Evolutionary conservation across 2,329 filamentous ascomycete species (phyloP).

Genomic region (Chaetomiaceae sp.): DNA sequence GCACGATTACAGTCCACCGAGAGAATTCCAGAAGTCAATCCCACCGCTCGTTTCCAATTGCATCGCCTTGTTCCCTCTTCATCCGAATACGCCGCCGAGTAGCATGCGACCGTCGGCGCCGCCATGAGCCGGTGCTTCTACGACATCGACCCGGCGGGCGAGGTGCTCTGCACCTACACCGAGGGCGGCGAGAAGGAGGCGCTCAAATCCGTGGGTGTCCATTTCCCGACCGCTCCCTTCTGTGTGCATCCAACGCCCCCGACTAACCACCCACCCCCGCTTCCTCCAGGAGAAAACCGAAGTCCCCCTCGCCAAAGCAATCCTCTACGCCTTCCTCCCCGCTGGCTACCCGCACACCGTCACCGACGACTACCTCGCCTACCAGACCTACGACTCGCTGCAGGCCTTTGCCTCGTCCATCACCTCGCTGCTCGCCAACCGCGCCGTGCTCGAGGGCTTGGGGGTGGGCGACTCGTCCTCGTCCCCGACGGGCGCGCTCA

Average conservation of each 20-base stretch:
- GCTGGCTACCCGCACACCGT: slow-evolving; percentile 86
- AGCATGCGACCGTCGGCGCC: slow-evolving; percentile 9
- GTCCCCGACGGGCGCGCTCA: slow-evolving; percentile 73
- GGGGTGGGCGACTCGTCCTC: slow-evolving; percentile 78
- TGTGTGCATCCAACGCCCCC: background rate
- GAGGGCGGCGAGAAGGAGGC: slow-evolving; percentile 22
- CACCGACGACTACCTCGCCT: slow-evolving; percentile 76
- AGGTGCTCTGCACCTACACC: slow-evolving; percentile 35
- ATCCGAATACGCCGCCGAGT: background rate
- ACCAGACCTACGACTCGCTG: slow-evolving; percentile 66
- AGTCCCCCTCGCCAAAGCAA: slow-evolving; percentile 35
- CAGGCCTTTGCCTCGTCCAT: slow-evolving; percentile 84
- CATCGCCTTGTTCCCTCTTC: too few relatives aligned
- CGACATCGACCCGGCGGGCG: slow-evolving; percentile 37
- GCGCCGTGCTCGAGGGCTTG: slow-evolving; percentile 74
- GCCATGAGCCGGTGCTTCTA: slow-evolving; percentile 23
- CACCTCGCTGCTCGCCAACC: slow-evolving; percentile 71
- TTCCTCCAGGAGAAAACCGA: slow-evolving; percentile 33
- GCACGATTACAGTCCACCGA: too few relatives aligned
- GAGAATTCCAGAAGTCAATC: background rate
- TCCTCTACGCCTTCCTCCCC: slow-evolving; percentile 73
- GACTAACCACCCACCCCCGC: too few relatives aligned
- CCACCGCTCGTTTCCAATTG: background rate
- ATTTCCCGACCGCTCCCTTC: background rate
- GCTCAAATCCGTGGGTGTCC: slow-evolving; percentile 26